Base-by-base conservation (phyloP, 345 rosid species). In the Gossypium mustelinum region DNA sequence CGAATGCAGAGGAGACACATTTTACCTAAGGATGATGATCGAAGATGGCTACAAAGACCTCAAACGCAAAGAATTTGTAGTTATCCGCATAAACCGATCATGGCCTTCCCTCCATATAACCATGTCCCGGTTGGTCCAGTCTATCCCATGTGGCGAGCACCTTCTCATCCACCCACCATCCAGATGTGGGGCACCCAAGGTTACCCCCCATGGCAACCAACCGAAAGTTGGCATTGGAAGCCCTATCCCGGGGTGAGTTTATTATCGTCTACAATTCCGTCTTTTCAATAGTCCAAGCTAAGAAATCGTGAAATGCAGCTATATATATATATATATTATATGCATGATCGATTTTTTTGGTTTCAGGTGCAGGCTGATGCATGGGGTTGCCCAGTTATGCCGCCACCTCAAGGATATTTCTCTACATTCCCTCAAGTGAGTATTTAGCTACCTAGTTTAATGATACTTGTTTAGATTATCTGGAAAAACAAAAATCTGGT, bases 301-400 rank as follows among this genome's bases (percentile, higher is more conserved):
- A 7, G 59, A 55, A 55, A 55, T 55, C 4, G 29, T n/a, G 63
- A 13, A 67, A 7, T 73, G 22, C 67, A 77, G 52, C 73, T 25
- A 29, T 27, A 20, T 18, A 43, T 65, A 13, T 75, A 34, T 54
- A 17, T 17, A 52, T 55, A 7, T 55, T 18, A 68, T 64, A 17
- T 65, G n/a, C 12, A 48, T 44, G 27, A 58, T 66, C 20, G 48
- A 11, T 14, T 48, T 48, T 39, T 68, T 79, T 9, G 3, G 68
- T 82, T 83, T 82, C 88, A 91, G 98, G 60, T 89, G 74, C 89
- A 83, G 2, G 92, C 91, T 63, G 93, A 91, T 74, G 87, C 92
- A 25, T 95, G 99, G 99, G 99, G 99, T 55, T 90, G 94, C 80
- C 97, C 99, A 7, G 94, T 91, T 66, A 84, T 83, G 83, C 92